These are phyloP conservation scores for Rhodotorula sp. DNA, from an alignment of 1,284 basidiomycete species.

Conservation along the genomic window DNA sequence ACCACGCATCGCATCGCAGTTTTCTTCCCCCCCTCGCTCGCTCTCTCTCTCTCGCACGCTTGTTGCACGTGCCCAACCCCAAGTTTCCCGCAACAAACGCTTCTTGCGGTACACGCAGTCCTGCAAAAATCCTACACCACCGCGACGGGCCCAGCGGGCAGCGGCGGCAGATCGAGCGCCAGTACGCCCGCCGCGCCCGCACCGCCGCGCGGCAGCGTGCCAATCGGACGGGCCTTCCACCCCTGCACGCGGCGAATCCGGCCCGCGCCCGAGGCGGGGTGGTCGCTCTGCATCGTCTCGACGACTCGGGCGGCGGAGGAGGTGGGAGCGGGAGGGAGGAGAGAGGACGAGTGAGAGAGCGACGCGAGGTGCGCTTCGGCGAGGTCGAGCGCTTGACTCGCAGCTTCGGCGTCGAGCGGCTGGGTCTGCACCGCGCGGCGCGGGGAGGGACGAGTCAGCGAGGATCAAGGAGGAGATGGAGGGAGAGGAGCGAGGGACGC, in stretches of 20 bases:
- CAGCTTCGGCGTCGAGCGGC: neutral
- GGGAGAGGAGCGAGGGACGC: neutral
- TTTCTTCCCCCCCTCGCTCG: neutral
- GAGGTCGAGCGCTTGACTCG: neutral
- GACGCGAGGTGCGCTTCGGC: neutral
- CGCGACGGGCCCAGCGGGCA: neutral
- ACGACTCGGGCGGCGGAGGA: no score
- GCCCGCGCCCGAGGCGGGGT: neutral
- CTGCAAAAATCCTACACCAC: neutral
- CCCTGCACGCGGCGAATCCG: conserved; percentile 4
- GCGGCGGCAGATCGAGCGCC: conserved; percentile 15
- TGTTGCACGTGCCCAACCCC: neutral
- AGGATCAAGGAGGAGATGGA: neutral
- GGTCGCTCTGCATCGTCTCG: no score
- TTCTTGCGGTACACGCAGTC: no score
- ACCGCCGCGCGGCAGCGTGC: conserved; percentile 12
- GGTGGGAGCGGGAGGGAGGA: neutral
- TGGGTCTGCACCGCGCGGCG: neutral
- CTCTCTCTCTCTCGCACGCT: neutral
- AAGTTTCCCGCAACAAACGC: no score
- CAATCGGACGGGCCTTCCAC: conserved; percentile 42
- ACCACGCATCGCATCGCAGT: neutral
- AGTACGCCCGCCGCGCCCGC: neutral
- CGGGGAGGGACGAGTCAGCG: neutral
- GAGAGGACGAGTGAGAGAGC: neutral